These are phyloP conservation scores for Nothomitra cinnamomea DNA, from an alignment of 2,329 filamentous ascomycete species.

Conservation along the genomic window DNA sequence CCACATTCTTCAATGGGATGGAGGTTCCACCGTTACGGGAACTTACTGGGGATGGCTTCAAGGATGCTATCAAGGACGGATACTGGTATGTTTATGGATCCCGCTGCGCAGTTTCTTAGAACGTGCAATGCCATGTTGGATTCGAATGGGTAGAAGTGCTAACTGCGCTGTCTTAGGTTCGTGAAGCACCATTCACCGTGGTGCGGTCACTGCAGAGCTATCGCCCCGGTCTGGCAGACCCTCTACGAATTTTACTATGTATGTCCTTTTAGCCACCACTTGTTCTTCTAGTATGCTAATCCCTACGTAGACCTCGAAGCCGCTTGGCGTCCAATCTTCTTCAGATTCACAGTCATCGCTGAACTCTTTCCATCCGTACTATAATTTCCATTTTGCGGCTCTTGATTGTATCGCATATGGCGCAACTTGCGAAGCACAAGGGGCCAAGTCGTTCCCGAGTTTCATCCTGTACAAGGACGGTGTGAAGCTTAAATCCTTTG, in stretches of 20 bases:
- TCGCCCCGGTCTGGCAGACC: constrained; percentile 78
- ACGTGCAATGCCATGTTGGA: too few species aligned
- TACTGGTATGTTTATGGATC: constrained; percentile 38
- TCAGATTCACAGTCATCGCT: constrained; percentile 32
- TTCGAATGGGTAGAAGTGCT: constrained; percentile 10
- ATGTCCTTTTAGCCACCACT: constrained; percentile 5
- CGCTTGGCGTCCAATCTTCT: constrained; percentile 34
- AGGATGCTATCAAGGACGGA: constrained; percentile 42
- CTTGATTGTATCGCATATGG: constrained; percentile 75
- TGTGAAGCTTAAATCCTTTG: constrained; percentile 42
- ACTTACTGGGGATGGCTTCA: constrained; percentile 39
- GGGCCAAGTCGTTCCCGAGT: constrained; percentile 55
- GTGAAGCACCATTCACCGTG: constrained; percentile 35
- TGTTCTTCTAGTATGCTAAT: constrained; percentile 15
- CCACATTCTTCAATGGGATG: constrained; percentile 48
- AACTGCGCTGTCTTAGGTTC: constrained; percentile 16
- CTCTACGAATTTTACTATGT: constrained; percentile 79
- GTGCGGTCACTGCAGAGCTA: constrained; percentile 55
- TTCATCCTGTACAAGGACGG: constrained; percentile 71
- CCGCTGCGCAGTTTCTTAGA: not conserved
- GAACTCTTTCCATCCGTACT: constrained; percentile 62
- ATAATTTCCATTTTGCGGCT: constrained; percentile 74
- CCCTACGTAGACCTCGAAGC: constrained; percentile 50
- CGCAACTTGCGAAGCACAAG: constrained; percentile 55
- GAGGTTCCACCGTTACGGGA: constrained; percentile 48